Base-by-base conservation (phyloP, 345 rosid species). In the Heritiera fomes region DNA sequence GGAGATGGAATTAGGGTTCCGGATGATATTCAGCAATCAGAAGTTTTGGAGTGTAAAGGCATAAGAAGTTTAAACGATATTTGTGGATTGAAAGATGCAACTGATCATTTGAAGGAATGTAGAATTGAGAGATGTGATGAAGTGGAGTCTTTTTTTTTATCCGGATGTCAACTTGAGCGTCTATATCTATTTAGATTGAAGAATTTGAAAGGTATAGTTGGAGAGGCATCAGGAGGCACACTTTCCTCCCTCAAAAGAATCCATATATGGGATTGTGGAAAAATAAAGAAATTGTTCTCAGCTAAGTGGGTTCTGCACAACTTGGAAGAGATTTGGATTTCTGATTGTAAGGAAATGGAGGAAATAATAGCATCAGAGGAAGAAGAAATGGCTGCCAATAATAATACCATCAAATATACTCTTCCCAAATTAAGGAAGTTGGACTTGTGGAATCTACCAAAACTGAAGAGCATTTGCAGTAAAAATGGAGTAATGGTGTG, bases 301-400 rank as follows among this genome's bases (percentile, higher is more conserved):
- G 7, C 13, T 7, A 23, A 47, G 12, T 66, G 71, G 34, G 8
- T 77, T 73, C 60, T 65, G n/a, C 78, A 68, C 14, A 84, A 77
- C 62, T 40, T 84, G 53, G 79, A 79, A 66, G 70, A 23, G 28
- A 23, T 23, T 23, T 23, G 28, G 28, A 23, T 23, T 23, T 23
- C 0, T 23, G 28, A 23, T 23, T 23, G 28, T 23, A 23, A 23
- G 28, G 28, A 23, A 61, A 13, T 82, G 70, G 83, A 80, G 75
- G 83, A 78, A 84, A 80, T 86, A 80, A 71, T 82, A 17, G n/a
- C 5, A 75, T 11, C 20, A 1, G 64, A 59, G 6, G 62, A 60
- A 64, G 71, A 23, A 50, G 17, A 20, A 11, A 45, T 4, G 17
- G 8, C n/a, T 23, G 28, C 28, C 28, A 23, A 23, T 23, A 23